Conservation (phyloP, 768 basidiomycete genomes). For the Ramaria sp. region DNA sequence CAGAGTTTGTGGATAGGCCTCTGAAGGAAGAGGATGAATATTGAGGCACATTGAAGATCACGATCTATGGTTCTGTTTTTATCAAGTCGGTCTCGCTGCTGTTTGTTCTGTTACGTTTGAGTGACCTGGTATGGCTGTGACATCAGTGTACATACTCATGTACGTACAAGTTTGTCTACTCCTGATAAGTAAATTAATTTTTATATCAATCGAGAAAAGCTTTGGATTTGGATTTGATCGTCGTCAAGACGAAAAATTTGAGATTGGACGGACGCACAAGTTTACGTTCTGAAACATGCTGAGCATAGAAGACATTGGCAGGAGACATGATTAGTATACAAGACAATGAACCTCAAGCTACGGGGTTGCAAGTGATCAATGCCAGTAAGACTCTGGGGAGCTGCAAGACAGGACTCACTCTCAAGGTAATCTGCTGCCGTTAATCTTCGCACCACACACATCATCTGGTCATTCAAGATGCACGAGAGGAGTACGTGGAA, state of each 20-base stretch:
- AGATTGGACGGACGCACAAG: no score
- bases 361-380: not conserved
- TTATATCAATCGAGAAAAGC: not conserved
- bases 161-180: not conserved
- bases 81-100: not conserved
- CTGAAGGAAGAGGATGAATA: slow-evolving; percentile 36
- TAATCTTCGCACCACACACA: slow-evolving; percentile 13
- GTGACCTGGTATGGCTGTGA: not conserved
- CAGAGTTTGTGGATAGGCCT: slow-evolving; percentile 23
- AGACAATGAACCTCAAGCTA: slow-evolving; percentile 27
- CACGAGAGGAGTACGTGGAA: not conserved
- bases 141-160: not conserved
- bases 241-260: not conserved
- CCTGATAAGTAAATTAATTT: not conserved
- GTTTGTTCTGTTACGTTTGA: not conserved
- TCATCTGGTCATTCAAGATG: not conserved
- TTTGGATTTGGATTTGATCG: no score
- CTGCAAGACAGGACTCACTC: not conserved
- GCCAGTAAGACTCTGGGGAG: not conserved
- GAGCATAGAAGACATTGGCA: no score
- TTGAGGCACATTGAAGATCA: not conserved
- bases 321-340: not conserved
- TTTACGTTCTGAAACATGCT: no score
- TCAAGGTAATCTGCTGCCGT: slow-evolving; percentile 26
- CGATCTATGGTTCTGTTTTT: not conserved